phyloP scores from a whole-genome alignment of 257 asterid genomes.

The Nicotiana knightiana region DNA sequence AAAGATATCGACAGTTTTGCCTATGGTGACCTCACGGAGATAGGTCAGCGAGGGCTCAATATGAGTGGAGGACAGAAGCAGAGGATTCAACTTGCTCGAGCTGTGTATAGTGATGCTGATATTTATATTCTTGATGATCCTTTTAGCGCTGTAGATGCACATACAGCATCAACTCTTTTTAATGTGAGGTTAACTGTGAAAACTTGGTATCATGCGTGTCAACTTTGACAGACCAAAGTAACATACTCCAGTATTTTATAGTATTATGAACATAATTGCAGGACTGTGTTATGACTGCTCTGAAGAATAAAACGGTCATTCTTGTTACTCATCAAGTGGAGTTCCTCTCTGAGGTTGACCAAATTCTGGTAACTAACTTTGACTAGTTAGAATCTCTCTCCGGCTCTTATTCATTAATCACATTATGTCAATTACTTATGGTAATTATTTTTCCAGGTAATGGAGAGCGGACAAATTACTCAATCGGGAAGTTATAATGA shows the following conservation, averaged over 20 bases:
- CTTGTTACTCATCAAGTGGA: conserved; percentile 88
- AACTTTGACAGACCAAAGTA: background rate
- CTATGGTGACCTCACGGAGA: conserved; percentile 75
- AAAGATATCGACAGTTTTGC: conserved; percentile 62
- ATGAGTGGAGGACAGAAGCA: conserved; percentile 92
- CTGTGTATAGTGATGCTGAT: conserved; percentile 63
- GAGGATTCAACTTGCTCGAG: conserved; percentile 81
- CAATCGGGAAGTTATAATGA: conserved; percentile 60
- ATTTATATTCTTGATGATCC: conserved; percentile 80
- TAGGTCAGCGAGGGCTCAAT: conserved; percentile 78
- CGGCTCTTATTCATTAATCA: background rate
- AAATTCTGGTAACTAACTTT: conserved; percentile 47
- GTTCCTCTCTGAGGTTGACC: conserved; percentile 54
- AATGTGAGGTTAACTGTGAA: conserved; percentile 33
- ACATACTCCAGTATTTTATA: background rate
- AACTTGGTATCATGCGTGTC: background rate
- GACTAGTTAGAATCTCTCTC: background rate
- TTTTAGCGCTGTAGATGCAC: conserved; percentile 91
- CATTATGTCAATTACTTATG: background rate
- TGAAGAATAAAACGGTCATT: conserved; percentile 58
- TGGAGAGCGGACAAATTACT: conserved; percentile 46
- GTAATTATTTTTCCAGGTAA: conserved; percentile 36
- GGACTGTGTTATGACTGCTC: conserved; percentile 69
- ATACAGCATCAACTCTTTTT: conserved; percentile 64
- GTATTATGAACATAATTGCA: conserved; percentile 18